phyloP scores from a whole-genome alignment of 108 stramenopile genomes.

The Discostella pseudostelligera region DNA sequence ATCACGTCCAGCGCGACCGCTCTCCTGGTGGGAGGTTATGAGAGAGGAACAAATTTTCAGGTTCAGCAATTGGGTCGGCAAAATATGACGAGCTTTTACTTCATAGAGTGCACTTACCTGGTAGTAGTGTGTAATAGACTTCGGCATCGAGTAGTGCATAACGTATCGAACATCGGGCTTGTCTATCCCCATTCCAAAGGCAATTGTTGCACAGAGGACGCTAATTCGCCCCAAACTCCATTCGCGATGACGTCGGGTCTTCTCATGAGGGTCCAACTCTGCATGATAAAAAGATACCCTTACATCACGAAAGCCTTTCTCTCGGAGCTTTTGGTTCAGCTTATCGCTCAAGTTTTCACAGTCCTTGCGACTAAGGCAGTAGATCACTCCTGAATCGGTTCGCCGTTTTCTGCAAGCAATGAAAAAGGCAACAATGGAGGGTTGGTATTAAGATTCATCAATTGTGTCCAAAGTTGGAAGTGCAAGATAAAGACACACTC shows the following conservation, averaged over 20 bases:
- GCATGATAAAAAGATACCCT: slow-evolving; percentile 95
- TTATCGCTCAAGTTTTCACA: slow-evolving; percentile 83
- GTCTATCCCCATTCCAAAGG: slow-evolving; percentile 88
- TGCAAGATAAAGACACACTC: not conserved
- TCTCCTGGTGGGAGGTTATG: no score
- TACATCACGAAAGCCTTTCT: slow-evolving; percentile 58
- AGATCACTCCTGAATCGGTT: slow-evolving; percentile 93
- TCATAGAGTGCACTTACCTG: no score
- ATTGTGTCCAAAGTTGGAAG: not conserved
- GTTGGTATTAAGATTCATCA: not conserved
- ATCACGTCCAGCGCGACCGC: slow-evolving; percentile 96
- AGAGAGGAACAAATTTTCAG: no score
- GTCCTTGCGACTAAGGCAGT: slow-evolving; percentile 95
- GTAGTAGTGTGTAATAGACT: slow-evolving; percentile 97
- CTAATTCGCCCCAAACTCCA: slow-evolving; percentile 88
- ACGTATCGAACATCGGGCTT: slow-evolving; percentile 94
- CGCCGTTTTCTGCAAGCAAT: slow-evolving; percentile 35
- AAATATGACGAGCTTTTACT: no score
- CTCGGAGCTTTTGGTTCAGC: slow-evolving; percentile 59
- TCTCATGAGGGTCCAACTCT: slow-evolving; percentile 76
- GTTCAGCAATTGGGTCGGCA: no score
- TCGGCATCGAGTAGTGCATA: slow-evolving; percentile 97
- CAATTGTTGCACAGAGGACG: slow-evolving; percentile 94
- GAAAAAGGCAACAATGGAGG: not conserved
- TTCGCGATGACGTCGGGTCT: slow-evolving; percentile 78